Evolutionary conservation across 345 rosid species (phyloP), one percentile per base, ranked within the genome.

Genomic region (Rhodamnia rubescens): DNA sequence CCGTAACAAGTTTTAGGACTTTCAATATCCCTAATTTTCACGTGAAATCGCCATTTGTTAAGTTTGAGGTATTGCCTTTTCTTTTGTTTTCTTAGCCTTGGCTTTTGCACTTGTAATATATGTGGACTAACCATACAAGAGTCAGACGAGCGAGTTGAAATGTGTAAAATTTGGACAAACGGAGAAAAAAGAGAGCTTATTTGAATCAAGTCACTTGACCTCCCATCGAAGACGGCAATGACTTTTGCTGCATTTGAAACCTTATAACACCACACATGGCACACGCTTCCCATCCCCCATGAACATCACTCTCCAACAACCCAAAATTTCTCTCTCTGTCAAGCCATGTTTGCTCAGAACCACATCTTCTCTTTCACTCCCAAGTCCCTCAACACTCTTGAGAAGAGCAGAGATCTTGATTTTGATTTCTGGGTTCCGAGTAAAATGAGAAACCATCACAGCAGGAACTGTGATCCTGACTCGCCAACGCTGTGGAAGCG

Each of bases 161-260:
- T 69, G 47, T 9, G 13, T 40, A 36, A 69, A 36, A 36, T 36
- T 2, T 69, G 78, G 88, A 86, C 87, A 74, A 22, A 11, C 80
- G 90, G 83, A 85, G 87, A 85, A 86, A 86, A 85, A 5, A 11
- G 20, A 16, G 16, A 81, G 84, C 59, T 74, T 36, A 11, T 44
- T 47, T 42, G 22, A 16, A n/a, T 24, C 24, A 9, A 51, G 55
- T 82, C 26, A 11, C 44, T 64, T 64, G 78, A 27, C 85, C 84
- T 11, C 90, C 91, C 89, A 52, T 88, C 42, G 6, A 16, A 84
- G 91, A 91, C 92, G 93, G 90, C 91, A 89, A 88, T 84, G 90
- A 90, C 92, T 87, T 81, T 56, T 22, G 32, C 4, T 15, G 36
- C 24, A 54, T 74, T 52, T 24, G 32, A 54, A 83, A 83, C 27